phyloP scores from a whole-genome alignment of 371 early-diverging fungal genomes.

The Mucor circinelloides region DNA sequence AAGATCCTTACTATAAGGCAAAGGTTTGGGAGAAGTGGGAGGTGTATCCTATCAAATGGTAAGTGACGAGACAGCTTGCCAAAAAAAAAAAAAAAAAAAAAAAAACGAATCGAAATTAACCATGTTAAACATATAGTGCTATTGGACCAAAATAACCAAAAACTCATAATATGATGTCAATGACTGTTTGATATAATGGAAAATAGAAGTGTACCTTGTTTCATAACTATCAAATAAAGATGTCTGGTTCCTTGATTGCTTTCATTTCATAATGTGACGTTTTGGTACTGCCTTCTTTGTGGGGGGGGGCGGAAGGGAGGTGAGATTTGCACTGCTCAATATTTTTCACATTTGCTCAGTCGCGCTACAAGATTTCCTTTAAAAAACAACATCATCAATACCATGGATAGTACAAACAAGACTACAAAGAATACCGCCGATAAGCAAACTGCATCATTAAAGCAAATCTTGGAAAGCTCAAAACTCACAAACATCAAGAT shows the following conservation, averaged over 20 bases:
- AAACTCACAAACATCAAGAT: slow-evolving; percentile 36
- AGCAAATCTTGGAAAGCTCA: slow-evolving; percentile 42
- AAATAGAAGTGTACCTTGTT: neutral
- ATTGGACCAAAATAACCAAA: neutral
- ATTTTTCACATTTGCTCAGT: neutral
- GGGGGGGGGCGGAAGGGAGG: too few species aligned
- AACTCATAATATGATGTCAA: neutral
- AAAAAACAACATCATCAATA: neutral
- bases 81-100: too few species aligned
- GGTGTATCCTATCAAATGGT: slow-evolving; percentile 42
- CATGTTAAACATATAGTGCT: neutral
- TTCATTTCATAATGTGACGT: neutral
- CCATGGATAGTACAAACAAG: neutral
- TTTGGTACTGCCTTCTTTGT: neutral
- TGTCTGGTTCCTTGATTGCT: too few species aligned
- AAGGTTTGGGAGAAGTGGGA: slow-evolving; percentile 65
- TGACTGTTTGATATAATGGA: neutral
- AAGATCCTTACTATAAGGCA: slow-evolving; percentile 56
- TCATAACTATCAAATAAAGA: neutral
- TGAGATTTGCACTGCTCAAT: neutral
- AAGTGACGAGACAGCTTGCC: neutral
- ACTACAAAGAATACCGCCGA: neutral
- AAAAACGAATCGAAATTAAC: neutral
- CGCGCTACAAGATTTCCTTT: neutral
- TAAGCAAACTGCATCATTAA: slow-evolving; percentile 23